These are phyloP conservation scores for Polychaeton citri DNA, from an alignment of 2,329 filamentous ascomycete genomes.

Conservation along the genomic window DNA sequence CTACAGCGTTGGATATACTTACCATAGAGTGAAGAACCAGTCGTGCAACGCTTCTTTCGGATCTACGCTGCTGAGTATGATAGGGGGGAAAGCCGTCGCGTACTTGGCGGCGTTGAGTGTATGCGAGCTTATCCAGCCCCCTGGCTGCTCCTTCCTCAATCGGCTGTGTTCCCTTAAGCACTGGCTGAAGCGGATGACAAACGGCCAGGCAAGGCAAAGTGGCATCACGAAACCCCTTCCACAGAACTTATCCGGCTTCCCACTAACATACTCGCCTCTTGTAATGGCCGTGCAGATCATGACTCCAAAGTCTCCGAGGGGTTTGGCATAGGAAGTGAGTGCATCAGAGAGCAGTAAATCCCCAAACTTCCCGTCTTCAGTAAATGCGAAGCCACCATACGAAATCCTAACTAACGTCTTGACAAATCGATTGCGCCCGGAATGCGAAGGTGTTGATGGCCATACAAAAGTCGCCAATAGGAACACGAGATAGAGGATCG, in stretches of 20 bases:
- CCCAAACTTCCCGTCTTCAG: slow-evolving; percentile 83
- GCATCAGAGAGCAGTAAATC: slow-evolving; percentile 90
- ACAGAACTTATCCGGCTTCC: slow-evolving; percentile 66
- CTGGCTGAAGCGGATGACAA: slow-evolving; percentile 75
- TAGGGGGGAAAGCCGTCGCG: slow-evolving; percentile 82
- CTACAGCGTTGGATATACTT: no score
- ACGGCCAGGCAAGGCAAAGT: slow-evolving; percentile 70
- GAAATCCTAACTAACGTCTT: slow-evolving; percentile 63
- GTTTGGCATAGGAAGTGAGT: slow-evolving; percentile 85
- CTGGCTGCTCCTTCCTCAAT: slow-evolving; percentile 42
- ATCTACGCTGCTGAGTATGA: slow-evolving; percentile 49
- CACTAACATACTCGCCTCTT: slow-evolving; percentile 57
- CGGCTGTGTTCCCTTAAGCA: slow-evolving; percentile 80
- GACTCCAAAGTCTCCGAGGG: slow-evolving; percentile 80
- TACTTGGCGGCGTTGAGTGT: slow-evolving; percentile 93
- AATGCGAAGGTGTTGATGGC: slow-evolving; percentile 54
- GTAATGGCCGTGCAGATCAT: slow-evolving; percentile 83
- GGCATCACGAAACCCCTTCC: slow-evolving; percentile 71
- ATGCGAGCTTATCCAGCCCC: slow-evolving; percentile 49
- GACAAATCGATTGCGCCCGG: slow-evolving; percentile 64
- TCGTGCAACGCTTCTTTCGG: background rate
- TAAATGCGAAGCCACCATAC: slow-evolving; percentile 73
- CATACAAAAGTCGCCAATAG: slow-evolving; percentile 55
- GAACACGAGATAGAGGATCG: slow-evolving; percentile 67
- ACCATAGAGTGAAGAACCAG: slow-evolving; percentile 7